phyloP scores from a whole-genome alignment of 192 early-diverging fungal genomes.

The Dimargaris xerosporica region DNA sequence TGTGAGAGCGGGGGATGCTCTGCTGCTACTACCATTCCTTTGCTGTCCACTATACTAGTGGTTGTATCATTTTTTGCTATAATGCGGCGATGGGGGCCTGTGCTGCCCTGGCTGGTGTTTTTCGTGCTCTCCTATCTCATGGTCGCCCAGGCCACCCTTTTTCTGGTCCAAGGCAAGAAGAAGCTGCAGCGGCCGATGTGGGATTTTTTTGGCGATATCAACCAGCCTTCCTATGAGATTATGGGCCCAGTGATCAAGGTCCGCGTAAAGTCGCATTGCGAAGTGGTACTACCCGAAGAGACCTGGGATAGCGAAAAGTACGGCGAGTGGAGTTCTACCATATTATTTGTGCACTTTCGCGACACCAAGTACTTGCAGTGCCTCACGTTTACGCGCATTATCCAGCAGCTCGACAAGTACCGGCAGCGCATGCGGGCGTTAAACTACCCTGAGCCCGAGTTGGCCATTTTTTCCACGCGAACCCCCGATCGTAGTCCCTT shows the following conservation, averaged over 20 bases:
- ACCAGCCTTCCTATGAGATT: background rate
- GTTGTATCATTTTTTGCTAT: too few species aligned
- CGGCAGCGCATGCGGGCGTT: background rate
- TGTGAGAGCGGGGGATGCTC: too few species aligned
- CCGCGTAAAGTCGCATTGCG: background rate
- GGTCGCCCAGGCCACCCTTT: too few species aligned
- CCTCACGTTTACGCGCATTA: background rate
- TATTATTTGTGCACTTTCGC: background rate
- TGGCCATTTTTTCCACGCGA: constrained; percentile 1
- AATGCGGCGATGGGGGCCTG: too few species aligned
- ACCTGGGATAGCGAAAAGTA: background rate
- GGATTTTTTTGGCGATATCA: constrained; percentile 2
- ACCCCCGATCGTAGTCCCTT: background rate
- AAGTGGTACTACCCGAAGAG: background rate
- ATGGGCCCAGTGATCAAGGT: background rate
- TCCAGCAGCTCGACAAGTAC: background rate
- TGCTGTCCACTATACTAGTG: too few species aligned
- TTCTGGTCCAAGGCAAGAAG: too few species aligned
- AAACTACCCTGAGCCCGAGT: background rate
- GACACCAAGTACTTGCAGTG: background rate
- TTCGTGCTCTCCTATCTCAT: too few species aligned
- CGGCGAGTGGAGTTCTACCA: background rate
- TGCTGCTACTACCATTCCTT: too few species aligned
- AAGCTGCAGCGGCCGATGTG: too few species aligned
- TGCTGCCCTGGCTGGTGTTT: too few species aligned